Evolutionary conservation across 75 land plant species (phyloP).

Genomic region (Picea glauca): DNA sequence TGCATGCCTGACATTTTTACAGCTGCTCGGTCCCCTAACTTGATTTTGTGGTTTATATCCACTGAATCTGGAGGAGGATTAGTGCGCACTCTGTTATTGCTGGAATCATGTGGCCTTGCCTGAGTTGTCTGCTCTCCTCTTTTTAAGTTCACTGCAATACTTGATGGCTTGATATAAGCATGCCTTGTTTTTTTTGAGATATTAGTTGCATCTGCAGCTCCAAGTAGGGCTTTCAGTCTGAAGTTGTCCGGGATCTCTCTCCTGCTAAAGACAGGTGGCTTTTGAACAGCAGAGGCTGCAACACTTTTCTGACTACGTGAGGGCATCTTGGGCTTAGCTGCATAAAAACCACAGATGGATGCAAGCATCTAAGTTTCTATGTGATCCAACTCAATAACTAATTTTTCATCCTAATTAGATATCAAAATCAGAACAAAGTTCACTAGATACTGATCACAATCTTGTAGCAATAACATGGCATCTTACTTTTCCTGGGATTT

Average conservation of each 20-base stretch:
- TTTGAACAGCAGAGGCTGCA: not conserved
- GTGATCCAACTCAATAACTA: not conserved
- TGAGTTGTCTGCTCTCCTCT: not conserved
- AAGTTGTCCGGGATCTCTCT: not conserved
- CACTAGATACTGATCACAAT: not conserved
- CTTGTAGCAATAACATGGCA: too few relatives aligned
- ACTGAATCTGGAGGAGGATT: constrained; percentile 6
- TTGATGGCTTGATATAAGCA: constrained; percentile 1
- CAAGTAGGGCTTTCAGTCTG: constrained; percentile 3
- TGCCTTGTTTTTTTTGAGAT: constrained; percentile 2
- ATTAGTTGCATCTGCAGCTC: constrained; percentile 8
- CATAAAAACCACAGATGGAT: not conserved
- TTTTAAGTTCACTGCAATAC: constrained; percentile 1
- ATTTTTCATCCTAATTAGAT: not conserved
- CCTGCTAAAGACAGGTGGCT: not conserved
- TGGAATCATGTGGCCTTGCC: not conserved
- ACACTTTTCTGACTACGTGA: not conserved
- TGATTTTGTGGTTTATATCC: not conserved
- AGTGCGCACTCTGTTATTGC: not conserved
- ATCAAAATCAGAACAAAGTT: not conserved
- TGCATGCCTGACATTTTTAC: not conserved
- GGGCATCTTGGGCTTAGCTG: constrained; percentile 6
- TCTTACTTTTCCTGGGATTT: not conserved
- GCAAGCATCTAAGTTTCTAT: not conserved
- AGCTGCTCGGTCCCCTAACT: not conserved